These are phyloP conservation scores for Mycena sanguinolenta DNA, from an alignment of 768 basidiomycete genomes.

Conservation along the genomic window DNA sequence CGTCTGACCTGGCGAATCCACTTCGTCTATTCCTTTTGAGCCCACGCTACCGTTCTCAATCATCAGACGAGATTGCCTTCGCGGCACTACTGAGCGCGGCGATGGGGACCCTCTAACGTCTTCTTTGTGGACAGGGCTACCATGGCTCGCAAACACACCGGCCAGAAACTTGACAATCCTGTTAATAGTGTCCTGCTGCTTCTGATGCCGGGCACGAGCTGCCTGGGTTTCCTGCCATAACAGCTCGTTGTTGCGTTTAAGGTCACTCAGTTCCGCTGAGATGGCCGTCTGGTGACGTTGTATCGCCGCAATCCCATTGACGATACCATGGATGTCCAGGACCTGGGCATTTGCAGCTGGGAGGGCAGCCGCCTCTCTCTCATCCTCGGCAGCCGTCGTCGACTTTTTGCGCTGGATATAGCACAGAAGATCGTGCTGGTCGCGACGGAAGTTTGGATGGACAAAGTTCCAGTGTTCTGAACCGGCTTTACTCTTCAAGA, in stretches of 20 bases:
- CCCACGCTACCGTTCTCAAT: constrained; percentile 67
- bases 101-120: constrained; percentile 45
- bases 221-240: constrained; percentile 94
- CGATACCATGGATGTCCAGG: constrained; percentile 82
- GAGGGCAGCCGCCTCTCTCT: constrained; percentile 47
- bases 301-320: constrained; percentile 87
- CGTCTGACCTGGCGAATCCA: constrained; percentile 42
- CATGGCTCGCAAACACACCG: constrained; percentile 82
- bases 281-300: constrained; percentile 95
- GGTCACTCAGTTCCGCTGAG: constrained; percentile 86
- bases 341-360: constrained; percentile 59
- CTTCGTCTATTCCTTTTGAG: constrained; percentile 61
- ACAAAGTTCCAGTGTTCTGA: constrained; percentile 93
- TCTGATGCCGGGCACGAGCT: constrained; percentile 85
- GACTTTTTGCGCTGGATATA: constrained; percentile 92
- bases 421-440: constrained; percentile 88
- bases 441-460: constrained; percentile 90
- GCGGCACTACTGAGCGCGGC: constrained; percentile 61
- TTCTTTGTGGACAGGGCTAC: constrained; percentile 54
- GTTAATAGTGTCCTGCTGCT: constrained; percentile 97
- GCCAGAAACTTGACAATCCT: constrained; percentile 95
- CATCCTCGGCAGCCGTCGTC: constrained; percentile 51
- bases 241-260: constrained; percentile 88
- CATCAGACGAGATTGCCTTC: constrained; percentile 71
- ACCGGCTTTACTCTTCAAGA: constrained; percentile 84